Percentiles rank a stretch among this genome's conserved stretches.
Conservation (phyloP, 495 filamentous ascomycete species). For the Barbatosphaeria neglecta region DNA sequence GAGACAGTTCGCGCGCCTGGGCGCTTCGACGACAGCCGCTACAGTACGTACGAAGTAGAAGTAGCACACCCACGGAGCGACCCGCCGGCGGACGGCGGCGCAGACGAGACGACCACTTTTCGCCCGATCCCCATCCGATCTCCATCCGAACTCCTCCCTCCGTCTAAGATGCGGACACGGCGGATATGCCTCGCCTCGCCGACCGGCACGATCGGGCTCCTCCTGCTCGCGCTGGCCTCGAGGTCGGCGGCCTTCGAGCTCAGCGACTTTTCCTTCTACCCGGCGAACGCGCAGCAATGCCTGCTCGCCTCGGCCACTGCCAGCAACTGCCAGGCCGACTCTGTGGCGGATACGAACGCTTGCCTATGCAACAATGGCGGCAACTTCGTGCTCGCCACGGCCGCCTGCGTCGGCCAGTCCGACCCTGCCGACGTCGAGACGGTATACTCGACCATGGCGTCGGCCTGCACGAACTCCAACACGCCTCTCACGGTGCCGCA, state of each 20-base stretch:
- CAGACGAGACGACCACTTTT: too few relatives aligned
- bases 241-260: constrained; percentile 6
- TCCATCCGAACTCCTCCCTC: too few relatives aligned
- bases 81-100: too few relatives aligned
- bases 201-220: constrained; percentile 13
- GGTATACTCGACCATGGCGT: constrained; percentile 24
- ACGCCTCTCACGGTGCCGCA: constrained; percentile 17
- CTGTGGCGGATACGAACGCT: constrained; percentile 21
- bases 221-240: constrained; percentile 13
- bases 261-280: constrained; percentile 33
- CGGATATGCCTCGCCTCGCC: not conserved
- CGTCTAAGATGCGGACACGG: not conserved
- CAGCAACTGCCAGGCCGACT: constrained; percentile 18
- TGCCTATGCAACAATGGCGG: constrained; percentile 33
- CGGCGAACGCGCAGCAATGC: constrained; percentile 24
- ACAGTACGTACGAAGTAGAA: too few relatives aligned
- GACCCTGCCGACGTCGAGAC: constrained; percentile 15
- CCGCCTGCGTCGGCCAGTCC: constrained; percentile 23
- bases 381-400: constrained; percentile 30
- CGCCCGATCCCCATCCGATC: too few relatives aligned
- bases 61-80: too few relatives aligned
- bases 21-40: too few relatives aligned
- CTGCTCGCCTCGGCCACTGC: constrained; percentile 19
- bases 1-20: too few relatives aligned
- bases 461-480: constrained; percentile 14